A percentile compares a stretch with the other conserved stretches of the same genome.
Conservation (phyloP, 2,329 filamentous ascomycete genomes). For the Hymenoscyphus infarciens region DNA sequence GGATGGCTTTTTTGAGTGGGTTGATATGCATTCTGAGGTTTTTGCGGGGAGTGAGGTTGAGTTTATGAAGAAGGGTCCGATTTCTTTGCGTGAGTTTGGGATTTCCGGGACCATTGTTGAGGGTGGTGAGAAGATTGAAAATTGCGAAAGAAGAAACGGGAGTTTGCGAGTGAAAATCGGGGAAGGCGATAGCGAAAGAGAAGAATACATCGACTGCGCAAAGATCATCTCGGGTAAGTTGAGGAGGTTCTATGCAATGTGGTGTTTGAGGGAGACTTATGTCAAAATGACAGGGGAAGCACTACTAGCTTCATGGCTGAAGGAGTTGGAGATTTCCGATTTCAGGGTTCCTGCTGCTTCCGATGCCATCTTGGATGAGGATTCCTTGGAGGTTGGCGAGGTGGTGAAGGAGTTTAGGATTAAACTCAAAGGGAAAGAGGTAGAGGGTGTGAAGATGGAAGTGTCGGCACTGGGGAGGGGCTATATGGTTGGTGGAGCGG, state of each 20-base stretch:
- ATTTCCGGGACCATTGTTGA: slow-evolving; percentile 15
- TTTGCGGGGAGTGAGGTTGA: slow-evolving; percentile 59
- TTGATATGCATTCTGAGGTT: slow-evolving; percentile 70
- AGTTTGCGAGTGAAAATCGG: slow-evolving; percentile 19
- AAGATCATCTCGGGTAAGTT: slow-evolving; percentile 57
- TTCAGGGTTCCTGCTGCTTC: slow-evolving; percentile 40
- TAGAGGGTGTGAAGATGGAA: slow-evolving; percentile 32
- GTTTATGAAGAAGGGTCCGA: slow-evolving; percentile 51
- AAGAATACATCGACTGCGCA: slow-evolving; percentile 30
- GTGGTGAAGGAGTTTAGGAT: slow-evolving; percentile 24
- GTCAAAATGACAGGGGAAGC: slow-evolving; percentile 82
- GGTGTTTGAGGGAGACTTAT: slow-evolving; percentile 77
- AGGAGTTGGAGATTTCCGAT: slow-evolving; percentile 63
- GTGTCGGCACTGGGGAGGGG: slow-evolving; percentile 28
- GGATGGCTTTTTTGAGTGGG: slow-evolving; percentile 62
- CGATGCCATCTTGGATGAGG: slow-evolving; percentile 10
- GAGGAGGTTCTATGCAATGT: slow-evolving; percentile 70
- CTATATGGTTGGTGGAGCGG: slow-evolving; percentile 33
- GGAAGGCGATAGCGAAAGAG: slow-evolving; percentile 10
- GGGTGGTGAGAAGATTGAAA: slow-evolving; percentile 22
- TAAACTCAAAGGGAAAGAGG: slow-evolving; percentile 25
- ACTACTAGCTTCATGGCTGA: slow-evolving; percentile 69
- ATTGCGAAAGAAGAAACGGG: slow-evolving; percentile 29
- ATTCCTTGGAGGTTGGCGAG: slow-evolving; percentile 26
- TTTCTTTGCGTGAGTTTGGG: slow-evolving; percentile 17